Base-by-base conservation (phyloP, 1,284 basidiomycete species). In the Austroboletus novae-zelandiae region DNA sequence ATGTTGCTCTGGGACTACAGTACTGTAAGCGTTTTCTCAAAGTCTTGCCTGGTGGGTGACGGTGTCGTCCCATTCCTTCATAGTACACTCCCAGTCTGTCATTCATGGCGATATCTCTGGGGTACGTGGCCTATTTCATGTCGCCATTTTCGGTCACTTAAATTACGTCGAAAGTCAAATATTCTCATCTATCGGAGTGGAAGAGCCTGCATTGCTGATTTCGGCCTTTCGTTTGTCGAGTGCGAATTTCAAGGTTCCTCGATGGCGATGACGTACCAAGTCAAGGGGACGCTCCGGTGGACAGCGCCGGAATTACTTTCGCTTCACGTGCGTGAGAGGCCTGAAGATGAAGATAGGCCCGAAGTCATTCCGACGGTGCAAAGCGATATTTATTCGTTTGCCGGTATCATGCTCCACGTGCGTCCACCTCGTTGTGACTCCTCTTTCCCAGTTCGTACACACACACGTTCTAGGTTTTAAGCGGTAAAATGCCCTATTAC, bases 91-190 rank as follows among this genome's bases (percentile, higher is more conserved):
- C 0, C 43, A 45, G 2, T 35, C 25, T 14, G 43, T 68, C 32
- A 48, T 64, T 5, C 65, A 66, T 1, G 65, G 65, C 1, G 63
- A 67, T 36, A 61, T 65, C 6, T 67, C 65, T 35, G 65, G 65
- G 4, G 66, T 68, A 48, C 20, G 66, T 31, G 8, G 10, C 6
- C 5, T 4, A 0, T 7, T 32, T 29, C 27, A 0, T 1, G 11
- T 39, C 30, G 6, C 17, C 1, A 9, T 30, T 40, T 30, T n/a
- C 23, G 3, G 4, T 11, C 2, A 9, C 46, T 47, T 13, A 47
- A 25, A 7, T 23, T 4, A n/a, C 9, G 7, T 17, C 45, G 30
- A 9, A 29, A 65, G 60, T 51, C 60, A 6, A 62, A 62, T 15
- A 18, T 66, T 37, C 63, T 62, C 0, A 37, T 62, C 7, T 8